Evolutionary conservation across 805 yeast species (phyloP).

Genomic region (Isabelozyma rhagii): DNA sequence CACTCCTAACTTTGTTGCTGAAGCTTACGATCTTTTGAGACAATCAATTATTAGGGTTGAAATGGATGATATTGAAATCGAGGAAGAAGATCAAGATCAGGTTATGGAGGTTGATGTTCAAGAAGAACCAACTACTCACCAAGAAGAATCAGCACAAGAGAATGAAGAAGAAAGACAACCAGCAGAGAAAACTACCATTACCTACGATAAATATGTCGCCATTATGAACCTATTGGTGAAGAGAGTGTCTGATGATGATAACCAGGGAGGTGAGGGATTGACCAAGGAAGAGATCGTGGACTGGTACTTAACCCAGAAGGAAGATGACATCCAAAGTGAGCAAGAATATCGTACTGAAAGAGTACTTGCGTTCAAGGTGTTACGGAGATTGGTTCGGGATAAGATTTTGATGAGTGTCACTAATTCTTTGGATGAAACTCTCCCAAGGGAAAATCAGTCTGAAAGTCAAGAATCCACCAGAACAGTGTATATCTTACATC

Average conservation of each 20-base stretch:
- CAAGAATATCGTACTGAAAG: constrained; percentile 69
- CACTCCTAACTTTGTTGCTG: constrained; percentile 81
- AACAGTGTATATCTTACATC: constrained; percentile 55
- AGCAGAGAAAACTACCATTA: constrained; percentile 40
- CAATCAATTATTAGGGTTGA: constrained; percentile 93
- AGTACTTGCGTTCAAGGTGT: constrained; percentile 70
- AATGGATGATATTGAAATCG: constrained; percentile 86
- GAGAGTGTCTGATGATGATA: constrained; percentile 55
- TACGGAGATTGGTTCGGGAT: constrained; percentile 80
- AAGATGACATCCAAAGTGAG: constrained; percentile 66
- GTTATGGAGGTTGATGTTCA: constrained; percentile 4
- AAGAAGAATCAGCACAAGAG: constrained; percentile 8
- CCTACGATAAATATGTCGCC: constrained; percentile 82
- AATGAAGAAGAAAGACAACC: background rate
- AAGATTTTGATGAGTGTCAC: constrained; percentile 66
- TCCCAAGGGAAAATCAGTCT: constrained; percentile 13
- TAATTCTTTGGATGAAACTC: constrained; percentile 25
- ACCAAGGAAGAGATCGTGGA: constrained; percentile 69
- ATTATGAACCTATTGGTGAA: constrained; percentile 80
- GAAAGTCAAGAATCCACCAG: constrained; percentile 15
- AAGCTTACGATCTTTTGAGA: constrained; percentile 85
- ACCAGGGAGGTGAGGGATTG: constrained; percentile 54
- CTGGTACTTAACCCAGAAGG: constrained; percentile 76
- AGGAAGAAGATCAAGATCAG: constrained; percentile 50
- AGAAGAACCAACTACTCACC: constrained; percentile 6